phyloP scores from a whole-genome alignment of 2,329 filamentous ascomycete species.

The Fusarium buharicum region DNA sequence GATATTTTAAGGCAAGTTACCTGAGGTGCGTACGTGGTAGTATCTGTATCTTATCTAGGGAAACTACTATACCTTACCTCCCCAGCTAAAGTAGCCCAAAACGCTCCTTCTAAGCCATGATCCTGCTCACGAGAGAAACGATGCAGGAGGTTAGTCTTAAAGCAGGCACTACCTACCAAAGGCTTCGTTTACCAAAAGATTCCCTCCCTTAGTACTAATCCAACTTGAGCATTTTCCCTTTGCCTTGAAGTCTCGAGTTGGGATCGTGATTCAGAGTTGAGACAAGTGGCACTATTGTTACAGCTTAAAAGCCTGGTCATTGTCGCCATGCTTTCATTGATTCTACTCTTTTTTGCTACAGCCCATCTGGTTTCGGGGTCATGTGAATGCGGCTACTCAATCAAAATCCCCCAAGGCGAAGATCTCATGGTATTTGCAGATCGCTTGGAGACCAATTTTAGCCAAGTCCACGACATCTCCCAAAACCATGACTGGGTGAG shows the following conservation, averaged over 20 bases:
- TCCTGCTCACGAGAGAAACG: not conserved
- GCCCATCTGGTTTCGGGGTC: slow-evolving; percentile 50
- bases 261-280: not conserved
- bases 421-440: slow-evolving; percentile 70
- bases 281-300: not conserved
- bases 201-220: too few species aligned
- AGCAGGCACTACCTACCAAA: not conserved
- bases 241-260: not conserved
- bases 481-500: slow-evolving; percentile 70
- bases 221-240: not conserved
- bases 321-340: slow-evolving; percentile 17
- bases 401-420: slow-evolving; percentile 57
- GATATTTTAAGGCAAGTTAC: not conserved
- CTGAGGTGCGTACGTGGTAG: not conserved
- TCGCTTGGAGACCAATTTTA: slow-evolving; percentile 76
- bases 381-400: slow-evolving; percentile 79
- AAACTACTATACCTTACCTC: not conserved
- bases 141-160: not conserved
- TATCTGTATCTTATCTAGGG: not conserved
- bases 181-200: not conserved
- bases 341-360: slow-evolving; percentile 22
- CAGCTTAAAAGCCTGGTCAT: not conserved
- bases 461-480: slow-evolving; percentile 61
- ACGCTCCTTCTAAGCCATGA: not conserved
- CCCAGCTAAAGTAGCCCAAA: not conserved